Base-by-base conservation (phyloP, 192 early-diverging fungal genomes). In the Podila horticola region DNA sequence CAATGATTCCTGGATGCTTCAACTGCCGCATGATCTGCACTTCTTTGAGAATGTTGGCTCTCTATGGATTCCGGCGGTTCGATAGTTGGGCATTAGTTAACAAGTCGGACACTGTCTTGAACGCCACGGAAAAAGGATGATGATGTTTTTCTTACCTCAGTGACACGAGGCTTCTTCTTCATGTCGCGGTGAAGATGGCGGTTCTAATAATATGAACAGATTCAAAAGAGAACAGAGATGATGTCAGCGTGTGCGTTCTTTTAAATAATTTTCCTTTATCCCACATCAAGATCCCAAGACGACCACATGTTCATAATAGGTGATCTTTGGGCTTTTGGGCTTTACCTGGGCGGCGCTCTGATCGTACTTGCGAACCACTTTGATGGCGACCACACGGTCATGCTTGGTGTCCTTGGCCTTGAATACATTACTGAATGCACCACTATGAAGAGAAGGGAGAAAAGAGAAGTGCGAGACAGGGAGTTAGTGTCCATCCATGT, bases 341-440 rank as follows among this genome's bases (percentile, higher is more conserved):
- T 0, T 22, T n/a, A 24, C 38, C 59, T 88, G 84, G 24, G 90
- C 77, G 24, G 90, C 77, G 64, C 88, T 88, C 74, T 94, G 74
- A 28, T 94, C 91, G 15, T 73, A 68, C 74, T 93, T 96, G 72
- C 90, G 81, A 7, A 93, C 94, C 5, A 92, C 88, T 83, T 96
- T 96, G 81, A 96, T 88, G 19, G 94, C 95, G 33, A 96, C 95
- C 51, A 92, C 73, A 51, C 88, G 62, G n/a, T 90, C 84, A 4
- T 84, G 86, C 64, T 73, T 67, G 17, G 64, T 84, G 65, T 92
- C 91, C 24, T 79, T 57, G 24, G 93, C 94, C 62, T 88, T 87
- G 83, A 93, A 94, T 17, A 95, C 94, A 71, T 90, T 92, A 59
- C 91, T 92, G 82, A 95, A 95, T 30, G 94, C 94, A 45, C 94